Percentiles rank a stretch among this genome's conserved stretches.
Conservation (phyloP, 495 filamentous ascomycete species). For the Penicilliopsis zonata region DNA sequence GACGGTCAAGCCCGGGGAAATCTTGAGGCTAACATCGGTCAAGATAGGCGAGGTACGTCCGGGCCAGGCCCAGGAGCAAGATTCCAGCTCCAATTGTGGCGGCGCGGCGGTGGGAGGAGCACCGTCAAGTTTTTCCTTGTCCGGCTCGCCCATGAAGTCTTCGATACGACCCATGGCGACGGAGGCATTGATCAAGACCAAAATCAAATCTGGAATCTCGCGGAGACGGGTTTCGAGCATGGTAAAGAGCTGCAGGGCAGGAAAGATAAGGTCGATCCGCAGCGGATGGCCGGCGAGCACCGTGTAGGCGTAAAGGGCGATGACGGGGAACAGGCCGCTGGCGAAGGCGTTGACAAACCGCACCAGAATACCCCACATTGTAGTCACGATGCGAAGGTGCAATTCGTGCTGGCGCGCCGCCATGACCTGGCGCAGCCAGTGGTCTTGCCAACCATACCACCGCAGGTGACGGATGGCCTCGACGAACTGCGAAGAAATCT, state of each 20-base stretch:
- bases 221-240: constrained; percentile 59
- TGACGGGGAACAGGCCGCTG: constrained; percentile 61
- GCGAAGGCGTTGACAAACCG: constrained; percentile 49
- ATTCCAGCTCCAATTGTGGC: constrained; percentile 34
- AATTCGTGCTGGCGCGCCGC: constrained; percentile 56
- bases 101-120: constrained; percentile 16
- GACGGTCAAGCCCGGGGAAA: constrained; percentile 54
- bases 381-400: constrained; percentile 49
- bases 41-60: constrained; percentile 49
- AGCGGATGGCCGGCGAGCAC: constrained; percentile 49
- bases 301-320: constrained; percentile 69
- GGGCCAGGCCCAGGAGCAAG: constrained; percentile 70
- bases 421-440: constrained; percentile 66
- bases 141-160: constrained; percentile 70
- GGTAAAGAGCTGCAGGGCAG: constrained; percentile 63
- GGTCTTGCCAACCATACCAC: constrained; percentile 78
- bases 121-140: constrained; percentile 43
- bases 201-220: constrained; percentile 59
- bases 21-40: constrained; percentile 44
- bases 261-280: constrained; percentile 68
- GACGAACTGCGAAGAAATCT: constrained; percentile 67
- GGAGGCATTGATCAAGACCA: constrained; percentile 57
- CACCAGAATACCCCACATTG: constrained; percentile 46
- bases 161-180: constrained; percentile 71
- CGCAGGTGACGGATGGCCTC: constrained; percentile 75